These are phyloP conservation scores for Exophiala sp. DNA, from an alignment of 2,329 filamentous ascomycete species.

Conservation along the genomic window DNA sequence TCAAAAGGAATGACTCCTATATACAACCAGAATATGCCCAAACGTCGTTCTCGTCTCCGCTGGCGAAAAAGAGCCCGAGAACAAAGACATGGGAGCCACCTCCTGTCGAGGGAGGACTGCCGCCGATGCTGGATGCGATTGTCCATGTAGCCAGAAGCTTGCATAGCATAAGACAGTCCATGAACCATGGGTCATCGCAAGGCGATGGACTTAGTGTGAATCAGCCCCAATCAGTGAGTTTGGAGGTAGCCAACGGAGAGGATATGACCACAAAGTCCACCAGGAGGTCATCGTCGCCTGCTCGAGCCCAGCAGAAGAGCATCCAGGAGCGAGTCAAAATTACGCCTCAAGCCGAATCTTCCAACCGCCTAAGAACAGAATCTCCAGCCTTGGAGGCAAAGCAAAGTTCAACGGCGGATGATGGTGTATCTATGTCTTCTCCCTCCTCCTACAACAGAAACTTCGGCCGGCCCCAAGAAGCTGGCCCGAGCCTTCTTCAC, in stretches of 20 bases:
- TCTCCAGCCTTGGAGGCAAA: background rate
- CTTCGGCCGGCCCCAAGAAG: too few species aligned
- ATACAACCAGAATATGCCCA: background rate
- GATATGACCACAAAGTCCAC: background rate
- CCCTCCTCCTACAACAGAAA: too few species aligned
- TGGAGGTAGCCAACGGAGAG: background rate
- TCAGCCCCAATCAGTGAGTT: background rate
- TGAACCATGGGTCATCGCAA: background rate
- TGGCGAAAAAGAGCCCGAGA: slow-evolving; percentile 4
- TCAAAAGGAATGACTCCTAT: slow-evolving; percentile 11
- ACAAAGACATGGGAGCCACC: slow-evolving; percentile 12
- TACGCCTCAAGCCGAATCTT: background rate
- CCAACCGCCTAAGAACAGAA: background rate
- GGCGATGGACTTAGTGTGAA: background rate
- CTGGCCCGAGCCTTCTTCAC: too few species aligned
- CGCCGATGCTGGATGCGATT: slow-evolving; percentile 3
- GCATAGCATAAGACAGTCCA: background rate
- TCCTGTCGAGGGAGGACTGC: background rate
- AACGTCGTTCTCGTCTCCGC: slow-evolving; percentile 9
- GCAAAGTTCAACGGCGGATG: too few species aligned
- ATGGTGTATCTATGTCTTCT: too few species aligned
- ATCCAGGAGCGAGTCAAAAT: background rate
- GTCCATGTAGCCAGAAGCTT: background rate
- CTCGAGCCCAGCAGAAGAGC: background rate
- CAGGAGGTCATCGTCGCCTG: background rate